Base-by-base conservation (phyloP, 345 rosid genomes). In the Eucalyptus sp. region DNA sequence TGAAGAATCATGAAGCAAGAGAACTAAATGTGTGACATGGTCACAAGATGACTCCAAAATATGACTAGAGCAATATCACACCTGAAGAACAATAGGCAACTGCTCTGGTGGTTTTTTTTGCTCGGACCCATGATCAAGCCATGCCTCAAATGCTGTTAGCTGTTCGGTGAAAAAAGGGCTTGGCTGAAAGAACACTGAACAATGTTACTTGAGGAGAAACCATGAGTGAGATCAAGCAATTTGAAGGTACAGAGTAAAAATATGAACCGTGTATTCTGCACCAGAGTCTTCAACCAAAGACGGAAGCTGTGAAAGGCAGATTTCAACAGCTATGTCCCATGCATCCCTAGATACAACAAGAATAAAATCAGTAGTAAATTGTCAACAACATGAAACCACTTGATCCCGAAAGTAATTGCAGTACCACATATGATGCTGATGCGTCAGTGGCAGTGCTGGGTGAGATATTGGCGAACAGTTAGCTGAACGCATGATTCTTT, bases 391-490 rank as follows among this genome's bases (percentile, higher is more conserved):
- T 50, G 14, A 49, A 31, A 87, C 90, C 90, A 62, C 80, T 60
- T 20, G 37, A 71, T 62, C n/a, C 44, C 4, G 18, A 49, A 13
- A 80, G 56, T 22, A 41, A 85, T 86, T 60, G 83, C 41, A 89
- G 90, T 98, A 98, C 99, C 99, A 98, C 99, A 98, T 98, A 92
- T 97, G 99, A 94, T 98, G 99, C 90, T 96, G 99, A 95, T 97
- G 99, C 10, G 99, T 98, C 54, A 99, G 98, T 86, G 99, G 99
- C 94, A 98, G 91, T 96, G 94, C 92, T 87, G 99, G 99, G 87
- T 96, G 96, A 86, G 99, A 98, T 89, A 98, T 92, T 66, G 99
- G 99, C 44, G 98, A 97, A 91, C 99, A 98, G 91, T 97, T 98
- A 88, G 99, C 97, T 20, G 99, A 96, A 79, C 99, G 99, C 99